phyloP scores from a whole-genome alignment of 192 early-diverging fungal species.

The Coemansia sp. region DNA sequence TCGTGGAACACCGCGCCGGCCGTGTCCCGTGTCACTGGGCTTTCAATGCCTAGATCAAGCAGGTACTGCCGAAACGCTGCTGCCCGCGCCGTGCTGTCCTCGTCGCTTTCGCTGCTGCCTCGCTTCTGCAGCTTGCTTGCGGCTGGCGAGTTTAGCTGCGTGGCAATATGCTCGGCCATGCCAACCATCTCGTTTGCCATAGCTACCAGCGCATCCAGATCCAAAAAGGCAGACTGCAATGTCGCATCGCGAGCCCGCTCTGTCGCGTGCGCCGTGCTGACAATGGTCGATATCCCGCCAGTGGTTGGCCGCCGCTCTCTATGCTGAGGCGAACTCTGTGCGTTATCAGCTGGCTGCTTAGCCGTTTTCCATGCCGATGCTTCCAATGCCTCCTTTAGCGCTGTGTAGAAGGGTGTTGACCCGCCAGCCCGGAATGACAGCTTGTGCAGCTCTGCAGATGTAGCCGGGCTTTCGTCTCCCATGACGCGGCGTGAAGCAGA shows the following conservation, averaged over 20 bases:
- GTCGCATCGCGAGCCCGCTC: conserved; percentile 67
- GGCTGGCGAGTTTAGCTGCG: conserved; percentile 47
- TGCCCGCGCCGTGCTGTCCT: conserved; percentile 25
- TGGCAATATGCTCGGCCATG: conserved; percentile 53
- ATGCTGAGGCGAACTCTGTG: not conserved
- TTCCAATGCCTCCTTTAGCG: conserved; percentile 62
- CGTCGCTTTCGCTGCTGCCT: conserved; percentile 26
- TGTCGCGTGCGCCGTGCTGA: conserved; percentile 59
- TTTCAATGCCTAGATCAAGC: conserved; percentile 85
- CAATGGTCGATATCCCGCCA: conserved; percentile 47
- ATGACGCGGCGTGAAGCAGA: not conserved
- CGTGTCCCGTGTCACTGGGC: conserved; percentile 87
- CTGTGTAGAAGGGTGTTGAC: conserved; percentile 56
- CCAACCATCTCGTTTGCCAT: conserved; percentile 87
- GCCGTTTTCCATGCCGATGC: conserved; percentile 33
- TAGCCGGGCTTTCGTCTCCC: conserved; percentile 11
- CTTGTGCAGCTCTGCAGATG: conserved; percentile 51
- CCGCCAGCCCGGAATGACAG: conserved; percentile 82
- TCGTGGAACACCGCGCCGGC: conserved; percentile 84
- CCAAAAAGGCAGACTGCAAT: conserved; percentile 79
- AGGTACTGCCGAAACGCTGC: conserved; percentile 59
- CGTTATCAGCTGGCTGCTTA: not conserved
- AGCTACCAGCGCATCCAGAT: conserved; percentile 82
- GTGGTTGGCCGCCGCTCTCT: conserved; percentile 16
- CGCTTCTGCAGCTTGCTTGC: conserved; percentile 34